Base-by-base conservation (phyloP, 1,284 basidiomycete genomes). In the Mycosarcoma mackinlayi region DNA sequence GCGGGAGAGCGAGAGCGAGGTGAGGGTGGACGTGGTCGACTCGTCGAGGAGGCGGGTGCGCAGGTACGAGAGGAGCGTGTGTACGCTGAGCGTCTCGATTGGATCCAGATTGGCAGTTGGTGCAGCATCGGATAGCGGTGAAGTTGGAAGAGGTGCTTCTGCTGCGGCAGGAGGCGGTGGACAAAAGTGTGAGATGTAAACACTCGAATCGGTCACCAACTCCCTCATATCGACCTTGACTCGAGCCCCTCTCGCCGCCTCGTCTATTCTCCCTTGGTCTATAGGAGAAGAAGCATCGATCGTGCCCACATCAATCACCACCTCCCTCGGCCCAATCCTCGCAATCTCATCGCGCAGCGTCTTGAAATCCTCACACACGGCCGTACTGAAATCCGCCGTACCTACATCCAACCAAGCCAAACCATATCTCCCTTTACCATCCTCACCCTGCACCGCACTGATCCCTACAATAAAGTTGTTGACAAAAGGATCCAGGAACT, bases 401-500 rank as follows among this genome's bases (percentile, higher is more conserved):
- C 79, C 74, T 24, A 82, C 66, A 49, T 82, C 80, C 31, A 81
- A 55, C 80, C 80, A 82, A 5, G 79, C 79, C 10, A 82, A 44
- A 4, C 80, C 80, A 38, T 51, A 80, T 45, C 42, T 39, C 24
- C 10, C 41, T 19, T 19, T 28, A 7, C 11, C 23, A 6, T 21
- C 25, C 21, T 23, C 31, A 19, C 9, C 40, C 13, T 21, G n/a
- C 28, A 11, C 19, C 27, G 42, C 48, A 18, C 56, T 56, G 4
- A 81, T 45, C 9, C 65, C 65, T 0, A 81, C 65, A 13, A 82
- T 75, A 27, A 77, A 82, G 31, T 82, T 82, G 56, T 76, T 78
- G 47, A 51, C 58, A 27, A 80, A 80, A 1, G 79, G 78, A 58
- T 82, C 78, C 19, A 82, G 25, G 45, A 81, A 82, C 31, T 75